phyloP scores from a whole-genome alignment of 768 basidiomycete genomes.

The Suillus subalutaceus region DNA sequence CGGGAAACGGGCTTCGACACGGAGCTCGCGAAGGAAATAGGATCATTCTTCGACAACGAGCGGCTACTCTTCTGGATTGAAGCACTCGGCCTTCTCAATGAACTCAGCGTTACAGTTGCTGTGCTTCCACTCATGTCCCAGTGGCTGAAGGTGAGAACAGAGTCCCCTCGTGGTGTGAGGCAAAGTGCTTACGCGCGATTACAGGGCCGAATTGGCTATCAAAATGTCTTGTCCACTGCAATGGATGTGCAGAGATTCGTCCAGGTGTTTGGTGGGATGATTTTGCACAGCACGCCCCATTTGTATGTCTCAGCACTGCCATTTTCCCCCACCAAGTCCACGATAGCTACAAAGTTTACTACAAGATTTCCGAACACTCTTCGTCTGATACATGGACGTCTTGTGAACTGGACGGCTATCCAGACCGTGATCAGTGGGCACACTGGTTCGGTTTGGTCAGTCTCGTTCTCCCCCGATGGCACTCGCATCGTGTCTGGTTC shows the following conservation, averaged over 20 bases:
- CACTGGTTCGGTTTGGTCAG: not conserved
- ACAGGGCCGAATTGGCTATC: not conserved
- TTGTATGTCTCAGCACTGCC: conserved; percentile 29
- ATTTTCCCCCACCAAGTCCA: conserved; percentile 30
- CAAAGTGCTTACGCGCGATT: not conserved
- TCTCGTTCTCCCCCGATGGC: conserved; percentile 17
- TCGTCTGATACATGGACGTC: not conserved
- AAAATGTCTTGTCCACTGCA: not conserved
- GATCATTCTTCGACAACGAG: conserved; percentile 8
- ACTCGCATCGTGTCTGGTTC: conserved; percentile 18
- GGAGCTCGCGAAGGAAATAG: not conserved
- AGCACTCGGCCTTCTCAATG: conserved; percentile 3
- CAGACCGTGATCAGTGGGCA: conserved; percentile 9
- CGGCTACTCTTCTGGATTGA: conserved; percentile 16
- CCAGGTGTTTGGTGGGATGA: conserved; percentile 12
- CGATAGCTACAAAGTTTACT: conserved; percentile 17
- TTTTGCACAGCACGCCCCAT: conserved; percentile 24
- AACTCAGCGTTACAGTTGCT: not conserved
- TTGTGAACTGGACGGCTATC: conserved; percentile 10
- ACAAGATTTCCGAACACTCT: conserved; percentile 3
- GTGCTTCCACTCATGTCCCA: not conserved
- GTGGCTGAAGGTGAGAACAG: not conserved
- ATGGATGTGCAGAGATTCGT: conserved; percentile 19
- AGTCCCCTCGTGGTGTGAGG: not conserved
- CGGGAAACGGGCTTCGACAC: not conserved